These are phyloP conservation scores for Aspergillus avenaceus DNA, from an alignment of 495 filamentous ascomycete species.

Conservation along the genomic window DNA sequence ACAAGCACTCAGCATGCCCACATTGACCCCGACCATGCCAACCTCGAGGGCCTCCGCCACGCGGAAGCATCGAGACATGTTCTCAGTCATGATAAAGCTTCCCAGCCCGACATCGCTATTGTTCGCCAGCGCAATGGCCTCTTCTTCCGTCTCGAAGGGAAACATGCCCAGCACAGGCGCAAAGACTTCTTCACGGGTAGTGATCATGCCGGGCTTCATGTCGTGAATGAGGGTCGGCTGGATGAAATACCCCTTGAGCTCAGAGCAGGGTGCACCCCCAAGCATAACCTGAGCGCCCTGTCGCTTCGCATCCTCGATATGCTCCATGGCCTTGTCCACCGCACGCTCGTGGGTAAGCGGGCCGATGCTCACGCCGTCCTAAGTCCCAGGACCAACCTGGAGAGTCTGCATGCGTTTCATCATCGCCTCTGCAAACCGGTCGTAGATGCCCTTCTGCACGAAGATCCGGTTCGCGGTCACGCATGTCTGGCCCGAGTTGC, in stretches of 20 bases:
- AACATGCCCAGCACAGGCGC: neutral
- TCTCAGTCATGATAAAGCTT: neutral
- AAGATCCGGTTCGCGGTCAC: slow-evolving; percentile 20
- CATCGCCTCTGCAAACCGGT: too few species aligned
- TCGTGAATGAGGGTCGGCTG: slow-evolving; percentile 46
- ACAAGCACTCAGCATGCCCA: neutral
- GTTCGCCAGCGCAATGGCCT: neutral
- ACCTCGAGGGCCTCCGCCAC: neutral
- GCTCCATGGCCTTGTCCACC: slow-evolving; percentile 48
- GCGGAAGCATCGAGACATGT: neutral
- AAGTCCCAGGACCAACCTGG: too few species aligned
- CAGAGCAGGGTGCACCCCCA: slow-evolving; percentile 48
- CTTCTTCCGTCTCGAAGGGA: neutral
- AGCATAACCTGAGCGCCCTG: slow-evolving; percentile 53
- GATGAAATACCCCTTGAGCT: slow-evolving; percentile 41
- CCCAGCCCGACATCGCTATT: neutral
- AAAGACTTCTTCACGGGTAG: slow-evolving; percentile 20
- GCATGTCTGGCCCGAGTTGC: slow-evolving; percentile 49
- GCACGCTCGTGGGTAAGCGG: slow-evolving; percentile 51
- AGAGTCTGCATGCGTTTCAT: too few species aligned
- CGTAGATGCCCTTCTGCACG: neutral
- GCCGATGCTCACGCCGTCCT: slow-evolving; percentile 52
- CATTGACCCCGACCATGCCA: neutral
- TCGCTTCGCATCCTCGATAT: slow-evolving; percentile 50
- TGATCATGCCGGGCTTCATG: slow-evolving; percentile 43